Evolutionary conservation across 768 basidiomycete genomes (phyloP), one percentile per base, ranked within the genome.

Genomic region (Cystobasidium onofrii): DNA sequence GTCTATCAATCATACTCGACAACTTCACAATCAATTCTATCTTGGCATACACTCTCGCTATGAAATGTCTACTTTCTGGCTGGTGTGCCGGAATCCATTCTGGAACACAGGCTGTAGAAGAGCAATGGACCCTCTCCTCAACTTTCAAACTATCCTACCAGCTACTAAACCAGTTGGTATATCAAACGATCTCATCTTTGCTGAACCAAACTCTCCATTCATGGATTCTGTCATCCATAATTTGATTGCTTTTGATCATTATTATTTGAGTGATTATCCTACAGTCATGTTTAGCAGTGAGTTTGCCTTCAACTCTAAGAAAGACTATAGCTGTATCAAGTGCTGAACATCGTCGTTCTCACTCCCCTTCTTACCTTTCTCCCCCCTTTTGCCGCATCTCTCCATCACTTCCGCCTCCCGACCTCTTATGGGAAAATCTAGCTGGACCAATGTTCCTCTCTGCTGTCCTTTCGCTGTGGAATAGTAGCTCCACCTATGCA

Each of bases 371-470:
- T 46, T 27, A 64, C 46, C 46, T 50, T 50, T 50, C n/a, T n/a
- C 18, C 44, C 39, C n/a, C n/a, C n/a, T n/a, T n/a, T n/a, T n/a
- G n/a, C n/a, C n/a, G n/a, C n/a, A n/a, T n/a, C n/a, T n/a, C n/a
- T n/a, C n/a, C n/a, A n/a, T n/a, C n/a, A n/a, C n/a, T n/a, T n/a
- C n/a, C n/a, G n/a, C n/a, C n/a, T n/a, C n/a, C n/a, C n/a, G n/a
- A n/a, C n/a, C n/a, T n/a, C n/a, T n/a, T n/a, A n/a, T n/a, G n/a
- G n/a, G n/a, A n/a, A n/a, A 3, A 12, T 93, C 92, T 69, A 99
- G 63, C 96, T 0, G 95, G 95, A 0, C 96, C 96, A 78, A 99
- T 99, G 96, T 99, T 97, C 82, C 83, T 99, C 15, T 97, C 94
- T 0, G 88, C 89, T 1, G 92, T 96, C 80, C 95, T 95, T 81